Percentiles rank a stretch among this genome's conserved stretches.
These are phyloP conservation scores for Phytophthora cajani DNA, from an alignment of 352 stramenopile genomes.

Conservation along the genomic window DNA sequence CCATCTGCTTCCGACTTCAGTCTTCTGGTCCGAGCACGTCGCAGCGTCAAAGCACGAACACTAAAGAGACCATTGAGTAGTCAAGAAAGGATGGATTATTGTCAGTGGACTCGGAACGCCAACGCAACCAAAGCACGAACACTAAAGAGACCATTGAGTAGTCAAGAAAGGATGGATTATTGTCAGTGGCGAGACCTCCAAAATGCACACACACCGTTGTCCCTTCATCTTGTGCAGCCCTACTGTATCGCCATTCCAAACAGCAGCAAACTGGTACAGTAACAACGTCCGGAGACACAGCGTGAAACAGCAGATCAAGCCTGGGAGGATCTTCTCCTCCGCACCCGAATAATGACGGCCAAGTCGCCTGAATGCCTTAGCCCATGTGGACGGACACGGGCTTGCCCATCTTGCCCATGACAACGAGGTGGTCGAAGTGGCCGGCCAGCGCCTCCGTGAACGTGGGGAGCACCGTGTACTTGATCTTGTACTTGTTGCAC, in stretches of 20 bases:
- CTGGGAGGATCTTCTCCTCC: background rate
- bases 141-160: background rate
- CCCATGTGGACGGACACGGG: conserved; percentile 87
- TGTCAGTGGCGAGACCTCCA: conserved; percentile 13
- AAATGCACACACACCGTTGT: conserved; percentile 22
- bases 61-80: background rate
- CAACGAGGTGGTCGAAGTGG: conserved; percentile 90
- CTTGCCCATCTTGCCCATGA: conserved; percentile 88
- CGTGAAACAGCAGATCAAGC: conserved; percentile 1
- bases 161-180: conserved; percentile 29
- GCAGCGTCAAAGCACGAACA: background rate
- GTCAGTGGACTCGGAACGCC: background rate
- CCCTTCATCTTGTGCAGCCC: background rate
- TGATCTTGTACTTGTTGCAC: conserved; percentile 94
- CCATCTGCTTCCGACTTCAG: conserved; percentile 23
- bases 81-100: conserved; percentile 30
- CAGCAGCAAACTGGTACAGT: background rate
- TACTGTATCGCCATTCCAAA: background rate
- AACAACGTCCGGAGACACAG: background rate
- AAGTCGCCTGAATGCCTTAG: conserved; percentile 42
- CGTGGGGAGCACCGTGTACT: conserved; percentile 90
- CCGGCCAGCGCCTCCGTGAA: conserved; percentile 82
- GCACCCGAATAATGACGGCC: conserved; percentile 5
- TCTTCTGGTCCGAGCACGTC: conserved; percentile 17
- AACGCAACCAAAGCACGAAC: background rate